These are phyloP conservation scores for Ganoderma lingzhi DNA, from an alignment of 1,284 basidiomycete genomes.

Conservation along the genomic window DNA sequence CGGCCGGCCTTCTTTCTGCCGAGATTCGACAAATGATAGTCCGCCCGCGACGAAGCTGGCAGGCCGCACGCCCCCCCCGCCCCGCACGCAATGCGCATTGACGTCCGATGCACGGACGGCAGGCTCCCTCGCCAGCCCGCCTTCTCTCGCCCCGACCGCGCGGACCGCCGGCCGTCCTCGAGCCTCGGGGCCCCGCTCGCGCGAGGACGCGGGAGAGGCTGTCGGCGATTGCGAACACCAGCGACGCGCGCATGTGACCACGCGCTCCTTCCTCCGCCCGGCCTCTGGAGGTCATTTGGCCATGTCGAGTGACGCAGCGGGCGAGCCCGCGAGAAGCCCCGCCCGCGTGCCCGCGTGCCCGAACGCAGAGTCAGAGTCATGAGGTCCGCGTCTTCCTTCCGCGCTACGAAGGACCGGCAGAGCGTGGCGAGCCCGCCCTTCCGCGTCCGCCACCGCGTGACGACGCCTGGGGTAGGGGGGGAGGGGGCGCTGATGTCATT, in stretches of 20 bases:
- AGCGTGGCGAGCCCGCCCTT: constrained; percentile 16
- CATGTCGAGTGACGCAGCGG: constrained; percentile 4
- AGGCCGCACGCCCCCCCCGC: constrained; percentile 3
- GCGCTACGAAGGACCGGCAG: constrained; percentile 24
- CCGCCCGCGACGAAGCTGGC: constrained; percentile 22
- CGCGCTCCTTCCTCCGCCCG: constrained; percentile 3
- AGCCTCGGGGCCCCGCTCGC: background rate
- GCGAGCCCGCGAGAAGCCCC: constrained; percentile 21
- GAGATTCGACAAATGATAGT: constrained; percentile 35
- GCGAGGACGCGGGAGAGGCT: background rate
- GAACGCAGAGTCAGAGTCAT: constrained; percentile 21
- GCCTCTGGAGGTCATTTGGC: constrained; percentile 3
- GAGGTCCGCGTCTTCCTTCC: constrained; percentile 22
- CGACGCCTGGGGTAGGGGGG: constrained; percentile 15
- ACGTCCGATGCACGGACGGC: constrained; percentile 22
- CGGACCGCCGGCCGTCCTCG: constrained; percentile 3
- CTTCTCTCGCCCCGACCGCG: constrained; percentile 7
- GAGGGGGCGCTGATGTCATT: constrained; percentile 26
- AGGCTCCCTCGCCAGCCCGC: background rate
- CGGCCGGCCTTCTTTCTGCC: constrained; percentile 28
- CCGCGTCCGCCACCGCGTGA: constrained; percentile 22
- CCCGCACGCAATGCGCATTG: background rate
- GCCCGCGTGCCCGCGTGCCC: constrained; percentile 11
- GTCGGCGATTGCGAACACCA: constrained; percentile 9
- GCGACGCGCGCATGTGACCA: constrained; percentile 24